Evolutionary conservation across 768 basidiomycete species (phyloP).

Genomic region (Hericium alpestre): DNA sequence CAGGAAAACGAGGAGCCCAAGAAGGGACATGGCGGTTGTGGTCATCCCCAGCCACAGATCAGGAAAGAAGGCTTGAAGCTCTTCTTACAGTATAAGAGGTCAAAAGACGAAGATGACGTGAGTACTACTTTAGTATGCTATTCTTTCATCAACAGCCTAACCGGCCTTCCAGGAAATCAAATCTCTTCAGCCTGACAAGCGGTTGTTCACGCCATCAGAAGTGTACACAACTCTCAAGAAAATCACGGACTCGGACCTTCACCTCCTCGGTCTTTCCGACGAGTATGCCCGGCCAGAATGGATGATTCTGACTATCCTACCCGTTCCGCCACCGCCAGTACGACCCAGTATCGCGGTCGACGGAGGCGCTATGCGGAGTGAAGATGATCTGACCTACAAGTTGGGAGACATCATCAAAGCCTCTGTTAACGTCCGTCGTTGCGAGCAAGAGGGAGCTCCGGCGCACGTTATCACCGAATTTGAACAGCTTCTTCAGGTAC

Average conservation of each 20-base stretch:
- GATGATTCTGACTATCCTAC: slow-evolving; percentile 98
- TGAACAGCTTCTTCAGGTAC: slow-evolving; percentile 88
- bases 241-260: slow-evolving; percentile 82
- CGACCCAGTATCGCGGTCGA: slow-evolving; percentile 97
- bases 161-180: slow-evolving; percentile 53
- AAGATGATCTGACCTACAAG: slow-evolving; percentile 98
- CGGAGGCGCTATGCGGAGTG: slow-evolving; percentile 91
- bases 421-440: slow-evolving; percentile 81
- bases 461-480: slow-evolving; percentile 93
- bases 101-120: slow-evolving; percentile 84
- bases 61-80: slow-evolving; percentile 93
- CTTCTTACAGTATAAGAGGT: slow-evolving; percentile 87
- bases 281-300: slow-evolving; percentile 97
- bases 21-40: slow-evolving; percentile 95
- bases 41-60: slow-evolving; percentile 79
- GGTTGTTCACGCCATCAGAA: slow-evolving; percentile 73
- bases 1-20: slow-evolving; percentile 62
- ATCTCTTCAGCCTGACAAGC: slow-evolving; percentile 71
- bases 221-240: slow-evolving; percentile 95
- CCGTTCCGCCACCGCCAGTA: slow-evolving; percentile 95
- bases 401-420: slow-evolving; percentile 94
- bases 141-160: neutral
- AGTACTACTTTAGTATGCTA: neutral
- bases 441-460: slow-evolving; percentile 94
- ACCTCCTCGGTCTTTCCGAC: slow-evolving; percentile 83